Evolutionary conservation across 192 early-diverging fungal genomes (phyloP).

Genomic region (Rhizoclosmatium sp.): DNA sequence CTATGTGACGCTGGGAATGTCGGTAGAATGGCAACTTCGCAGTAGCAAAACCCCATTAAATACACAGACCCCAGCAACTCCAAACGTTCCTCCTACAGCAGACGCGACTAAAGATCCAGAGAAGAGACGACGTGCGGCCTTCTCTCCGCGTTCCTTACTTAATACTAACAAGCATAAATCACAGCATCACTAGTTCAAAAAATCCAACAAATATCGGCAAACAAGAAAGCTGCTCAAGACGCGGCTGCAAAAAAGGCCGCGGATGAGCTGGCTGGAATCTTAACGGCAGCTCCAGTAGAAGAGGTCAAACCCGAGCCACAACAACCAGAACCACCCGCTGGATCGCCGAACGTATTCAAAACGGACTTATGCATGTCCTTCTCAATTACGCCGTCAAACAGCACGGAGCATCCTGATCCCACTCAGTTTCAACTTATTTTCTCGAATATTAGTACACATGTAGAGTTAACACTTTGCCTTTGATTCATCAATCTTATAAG

Average conservation of each 20-base stretch:
- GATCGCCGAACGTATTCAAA: not conserved
- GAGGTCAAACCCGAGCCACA: not conserved
- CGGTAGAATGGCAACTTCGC: conserved; percentile 32
- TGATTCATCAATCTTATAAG: not conserved
- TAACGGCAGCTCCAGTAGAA: not conserved
- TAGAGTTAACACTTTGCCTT: not conserved
- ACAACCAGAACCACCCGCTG: not conserved
- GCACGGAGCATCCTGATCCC: not conserved
- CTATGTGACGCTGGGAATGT: conserved; percentile 30
- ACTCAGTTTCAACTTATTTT: conserved; percentile 5
- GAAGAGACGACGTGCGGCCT: not conserved
- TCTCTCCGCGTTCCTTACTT: too few species aligned
- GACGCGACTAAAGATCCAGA: not conserved
- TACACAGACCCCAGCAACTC: not conserved
- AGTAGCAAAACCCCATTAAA: not conserved
- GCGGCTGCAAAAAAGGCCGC: not conserved
- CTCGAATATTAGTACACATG: not conserved
- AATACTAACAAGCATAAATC: too few species aligned
- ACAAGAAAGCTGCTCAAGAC: too few species aligned
- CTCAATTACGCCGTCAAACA: not conserved
- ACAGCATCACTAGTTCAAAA: too few species aligned
- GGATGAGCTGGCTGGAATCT: not conserved
- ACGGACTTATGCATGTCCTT: conserved; percentile 14
- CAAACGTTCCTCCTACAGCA: not conserved
- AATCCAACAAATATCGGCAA: too few species aligned